A percentile compares a stretch with the other conserved stretches of the same genome.
Evolutionary conservation across 2,329 filamentous ascomycete species (phyloP).

Genomic region (Fusarium annulatum): DNA sequence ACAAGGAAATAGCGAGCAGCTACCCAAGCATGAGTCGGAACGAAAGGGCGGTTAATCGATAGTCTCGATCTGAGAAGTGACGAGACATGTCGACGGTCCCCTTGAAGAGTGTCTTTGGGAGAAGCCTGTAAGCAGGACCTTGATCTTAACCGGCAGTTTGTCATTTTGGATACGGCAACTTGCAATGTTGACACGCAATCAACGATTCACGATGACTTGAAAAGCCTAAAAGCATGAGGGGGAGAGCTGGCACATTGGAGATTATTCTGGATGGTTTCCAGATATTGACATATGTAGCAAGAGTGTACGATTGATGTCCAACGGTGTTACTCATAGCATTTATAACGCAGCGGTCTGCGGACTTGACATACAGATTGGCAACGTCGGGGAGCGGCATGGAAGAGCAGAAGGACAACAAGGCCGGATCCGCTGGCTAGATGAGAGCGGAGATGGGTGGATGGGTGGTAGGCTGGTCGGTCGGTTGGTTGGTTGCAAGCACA

Average conservation of each 20-base stretch:
- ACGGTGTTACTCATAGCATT: slow-evolving; percentile 29
- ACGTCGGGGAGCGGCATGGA: slow-evolving; percentile 20
- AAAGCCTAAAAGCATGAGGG: slow-evolving; percentile 19
- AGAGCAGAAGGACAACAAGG: slow-evolving; percentile 31
- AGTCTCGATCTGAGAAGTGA: slow-evolving; percentile 34
- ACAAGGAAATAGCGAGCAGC: slow-evolving; percentile 60
- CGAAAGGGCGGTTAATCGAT: slow-evolving; percentile 67
- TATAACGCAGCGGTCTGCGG: slow-evolving; percentile 34
- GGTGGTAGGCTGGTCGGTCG: slow-evolving; percentile 5
- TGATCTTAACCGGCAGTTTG: slow-evolving; percentile 22
- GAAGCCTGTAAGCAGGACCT: slow-evolving; percentile 2
- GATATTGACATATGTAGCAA: slow-evolving; percentile 33
- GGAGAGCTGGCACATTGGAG: slow-evolving; percentile 36
- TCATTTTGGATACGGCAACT: slow-evolving; percentile 42
- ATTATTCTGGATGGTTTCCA: slow-evolving; percentile 42
- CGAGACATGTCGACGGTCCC: slow-evolving; percentile 7
- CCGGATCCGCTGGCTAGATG: slow-evolving; percentile 12
- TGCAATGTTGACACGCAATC: slow-evolving; percentile 15
- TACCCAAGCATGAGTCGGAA: slow-evolving; percentile 68
- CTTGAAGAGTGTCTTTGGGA: not conserved
- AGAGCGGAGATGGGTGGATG: not conserved
- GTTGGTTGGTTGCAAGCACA: slow-evolving; percentile 29
- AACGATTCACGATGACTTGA: slow-evolving; percentile 18
- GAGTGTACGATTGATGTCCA: slow-evolving; percentile 43
- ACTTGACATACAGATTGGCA: slow-evolving; percentile 41